A percentile compares a stretch with the other conserved stretches of the same genome.
phyloP scores from a whole-genome alignment of 2,329 filamentous ascomycete species.

The Alternaria viburni region DNA sequence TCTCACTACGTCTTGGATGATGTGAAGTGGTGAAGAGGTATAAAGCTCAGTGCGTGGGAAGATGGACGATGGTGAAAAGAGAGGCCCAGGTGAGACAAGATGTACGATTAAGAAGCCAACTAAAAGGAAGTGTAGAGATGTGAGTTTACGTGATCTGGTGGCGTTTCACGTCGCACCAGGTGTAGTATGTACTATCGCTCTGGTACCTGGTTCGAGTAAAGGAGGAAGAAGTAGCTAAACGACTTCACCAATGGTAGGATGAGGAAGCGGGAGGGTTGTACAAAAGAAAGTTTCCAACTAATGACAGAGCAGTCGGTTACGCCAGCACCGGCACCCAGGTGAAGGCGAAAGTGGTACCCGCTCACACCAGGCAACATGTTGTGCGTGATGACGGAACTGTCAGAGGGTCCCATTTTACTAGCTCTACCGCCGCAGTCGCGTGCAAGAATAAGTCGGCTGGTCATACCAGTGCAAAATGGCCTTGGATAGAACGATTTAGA shows the following conservation, averaged over 20 bases:
- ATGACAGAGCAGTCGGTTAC: slow-evolving; percentile 16
- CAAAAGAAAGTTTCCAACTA: slow-evolving; percentile 25
- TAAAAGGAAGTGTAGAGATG: slow-evolving; percentile 5
- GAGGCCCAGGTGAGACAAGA: background rate
- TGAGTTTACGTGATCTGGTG: slow-evolving; percentile 5
- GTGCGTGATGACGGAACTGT: slow-evolving; percentile 33
- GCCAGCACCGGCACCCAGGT: slow-evolving; percentile 18
- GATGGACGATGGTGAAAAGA: background rate
- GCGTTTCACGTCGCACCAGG: slow-evolving; percentile 3
- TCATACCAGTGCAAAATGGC: slow-evolving; percentile 15
- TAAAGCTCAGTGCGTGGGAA: background rate
- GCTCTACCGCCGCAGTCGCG: slow-evolving; percentile 46
- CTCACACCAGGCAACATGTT: slow-evolving; percentile 21
- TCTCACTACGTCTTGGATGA: background rate
- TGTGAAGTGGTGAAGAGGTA: background rate
- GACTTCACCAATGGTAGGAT: slow-evolving; percentile 15
- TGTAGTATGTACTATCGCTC: slow-evolving; percentile 4
- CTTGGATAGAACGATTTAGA: slow-evolving; percentile 22
- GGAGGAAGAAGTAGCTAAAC: slow-evolving; percentile 15
- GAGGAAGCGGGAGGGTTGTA: slow-evolving; percentile 19
- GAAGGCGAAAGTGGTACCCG: slow-evolving; percentile 19
- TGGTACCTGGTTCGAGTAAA: slow-evolving; percentile 1
- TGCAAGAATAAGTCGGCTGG: slow-evolving; percentile 24
- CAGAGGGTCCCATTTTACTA: slow-evolving; percentile 38
- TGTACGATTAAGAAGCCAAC: background rate